Evolutionary conservation across 2,329 filamentous ascomycete genomes (phyloP), one percentile per base, ranked within the genome.

Genomic region (Pleurostoma richardsiae): DNA sequence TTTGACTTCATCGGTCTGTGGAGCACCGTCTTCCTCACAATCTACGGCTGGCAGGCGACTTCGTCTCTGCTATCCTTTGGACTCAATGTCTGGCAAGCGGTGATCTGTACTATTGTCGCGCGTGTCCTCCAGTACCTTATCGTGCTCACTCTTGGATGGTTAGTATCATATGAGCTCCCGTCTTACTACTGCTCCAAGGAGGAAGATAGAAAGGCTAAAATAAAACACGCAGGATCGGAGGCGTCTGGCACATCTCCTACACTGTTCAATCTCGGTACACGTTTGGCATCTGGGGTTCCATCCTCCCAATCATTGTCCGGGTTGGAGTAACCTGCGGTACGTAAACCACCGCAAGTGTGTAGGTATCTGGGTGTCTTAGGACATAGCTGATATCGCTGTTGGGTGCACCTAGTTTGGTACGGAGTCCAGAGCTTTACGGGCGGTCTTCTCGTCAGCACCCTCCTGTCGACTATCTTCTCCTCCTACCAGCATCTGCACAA

Each of bases 281-380:
- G 6, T 41, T 41, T 11, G 40, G 40, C 19, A 41, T 41, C 6
- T 41, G 40, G 40, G 40, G 40, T 5, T 41, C 40, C 19, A 41
- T 41, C n/a, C 40, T 41, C 6, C 40, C 40, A 27, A 41, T 41
- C 11, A 4, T 41, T 28, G 11, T 41, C 11, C 40, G 40, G 4
- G 40, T 41, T 11, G 40, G 26, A 7, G 40, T 41, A 5, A 41
- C 40, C 11, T 41, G 40, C 11, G 40, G 40, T 41, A 41, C 19
- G 40, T 41, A 43, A 29, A 59, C 69, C 4, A 69, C 71, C 51
- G 50, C 71, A 26, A 6, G 64, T 71, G 10, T 68, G 19, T 19
- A 19, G 19, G 19, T 19, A 19, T 19, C 19, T 19, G 19, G 19
- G 19, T 19, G 19, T 19, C 19, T 19, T 19, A 19, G 19, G 19